Percentiles rank a stretch among this genome's conserved stretches.
phyloP scores from a whole-genome alignment of 1,139 yeast species.

The Candida tropicalis region DNA sequence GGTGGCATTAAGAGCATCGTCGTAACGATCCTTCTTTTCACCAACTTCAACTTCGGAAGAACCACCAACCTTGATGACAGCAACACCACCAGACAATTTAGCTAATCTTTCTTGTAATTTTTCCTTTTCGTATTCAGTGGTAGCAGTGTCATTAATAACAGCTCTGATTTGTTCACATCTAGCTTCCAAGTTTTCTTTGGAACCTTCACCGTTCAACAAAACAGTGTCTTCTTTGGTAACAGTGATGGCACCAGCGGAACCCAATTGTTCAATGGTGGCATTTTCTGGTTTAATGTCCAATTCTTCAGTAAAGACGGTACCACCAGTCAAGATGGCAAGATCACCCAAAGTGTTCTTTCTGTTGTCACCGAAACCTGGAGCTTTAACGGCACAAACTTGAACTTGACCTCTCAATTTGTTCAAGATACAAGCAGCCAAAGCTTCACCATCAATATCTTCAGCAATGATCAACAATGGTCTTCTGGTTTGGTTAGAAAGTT shows the following conservation, averaged over 20 bases:
- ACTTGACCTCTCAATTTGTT: slow-evolving; percentile 99
- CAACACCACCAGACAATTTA: slow-evolving; percentile 98
- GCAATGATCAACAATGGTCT: slow-evolving; percentile 95
- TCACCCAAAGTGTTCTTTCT: slow-evolving; percentile 98
- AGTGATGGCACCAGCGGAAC: slow-evolving; percentile 91
- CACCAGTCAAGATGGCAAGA: slow-evolving; percentile 95
- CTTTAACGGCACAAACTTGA: slow-evolving; percentile 97
- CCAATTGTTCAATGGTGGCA: slow-evolving; percentile 88
- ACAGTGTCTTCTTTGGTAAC: slow-evolving; percentile 98
- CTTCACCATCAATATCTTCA: slow-evolving; percentile 98
- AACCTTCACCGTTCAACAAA: slow-evolving; percentile 92
- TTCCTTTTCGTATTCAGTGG: slow-evolving; percentile 96
- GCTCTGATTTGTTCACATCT: slow-evolving; percentile 97
- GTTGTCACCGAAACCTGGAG: slow-evolving; percentile 99
- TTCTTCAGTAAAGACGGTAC: slow-evolving; percentile 98
- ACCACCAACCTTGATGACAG: slow-evolving; percentile 98
- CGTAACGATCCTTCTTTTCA: slow-evolving; percentile 99
- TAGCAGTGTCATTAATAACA: slow-evolving; percentile 67
- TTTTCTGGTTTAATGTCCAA: slow-evolving; percentile 97
- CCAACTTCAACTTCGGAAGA: slow-evolving; percentile 98
- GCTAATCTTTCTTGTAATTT: slow-evolving; percentile 98
- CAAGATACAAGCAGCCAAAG: slow-evolving; percentile 97
- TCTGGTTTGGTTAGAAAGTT: slow-evolving; percentile 90
- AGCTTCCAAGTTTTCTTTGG: slow-evolving; percentile 81
- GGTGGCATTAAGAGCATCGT: slow-evolving; percentile 98